phyloP scores from a whole-genome alignment of 140 eudicot genomes.

The Bidens hawaiensis region DNA sequence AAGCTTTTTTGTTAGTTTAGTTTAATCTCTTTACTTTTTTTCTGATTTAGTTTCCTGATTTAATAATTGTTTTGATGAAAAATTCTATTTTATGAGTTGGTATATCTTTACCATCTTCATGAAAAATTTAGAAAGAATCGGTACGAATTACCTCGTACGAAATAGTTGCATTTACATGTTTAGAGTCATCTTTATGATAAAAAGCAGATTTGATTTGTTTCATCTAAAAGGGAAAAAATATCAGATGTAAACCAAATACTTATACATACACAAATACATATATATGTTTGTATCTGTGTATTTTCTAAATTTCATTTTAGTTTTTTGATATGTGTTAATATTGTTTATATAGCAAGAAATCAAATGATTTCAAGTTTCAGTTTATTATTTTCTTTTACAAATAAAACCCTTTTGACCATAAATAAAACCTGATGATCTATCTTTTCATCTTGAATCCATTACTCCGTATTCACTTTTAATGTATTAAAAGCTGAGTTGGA shows the following conservation, averaged over 20 bases:
- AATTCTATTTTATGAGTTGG: neutral
- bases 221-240: neutral
- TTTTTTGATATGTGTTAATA: neutral
- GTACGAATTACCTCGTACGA: constrained; percentile 2
- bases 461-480: too few relatives aligned
- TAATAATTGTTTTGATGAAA: neutral
- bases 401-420: neutral
- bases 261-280: neutral
- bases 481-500: too few relatives aligned
- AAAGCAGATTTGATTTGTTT: constrained; percentile 7
- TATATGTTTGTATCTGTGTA: neutral
- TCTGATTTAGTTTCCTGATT: neutral
- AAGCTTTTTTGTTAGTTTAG: neutral
- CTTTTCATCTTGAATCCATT: neutral
- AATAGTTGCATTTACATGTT: constrained; percentile 10
- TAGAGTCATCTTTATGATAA: neutral
- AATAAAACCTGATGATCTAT: neutral
- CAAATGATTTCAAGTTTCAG: neutral
- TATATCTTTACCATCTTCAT: neutral
- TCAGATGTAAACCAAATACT: neutral
- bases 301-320: too few relatives aligned
- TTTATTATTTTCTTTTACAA: neutral
- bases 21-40: neutral
- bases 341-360: neutral
- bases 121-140: constrained; percentile 3